Evolutionary conservation across 306 rosid genomes (phyloP), one percentile per base, ranked within the genome.

Genomic region (Fragaria iinumae): DNA sequence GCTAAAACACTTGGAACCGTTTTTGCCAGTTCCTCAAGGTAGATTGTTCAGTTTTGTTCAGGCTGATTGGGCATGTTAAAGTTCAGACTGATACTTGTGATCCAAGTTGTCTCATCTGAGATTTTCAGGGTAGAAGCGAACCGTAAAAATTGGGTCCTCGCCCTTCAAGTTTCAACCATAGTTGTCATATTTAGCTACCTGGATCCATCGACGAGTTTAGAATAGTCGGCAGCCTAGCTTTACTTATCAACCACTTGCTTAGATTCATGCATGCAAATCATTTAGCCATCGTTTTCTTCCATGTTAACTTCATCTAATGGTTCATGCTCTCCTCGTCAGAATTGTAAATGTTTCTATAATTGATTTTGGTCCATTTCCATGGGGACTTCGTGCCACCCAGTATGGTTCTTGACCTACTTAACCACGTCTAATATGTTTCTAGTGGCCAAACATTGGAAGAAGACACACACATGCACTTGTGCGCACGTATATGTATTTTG

Each of bases 311-410:
- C 49, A 71, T 78, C 72, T 9, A 13, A 21, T 17, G 18, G 68
- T 72, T 72, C 82, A 72, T 72, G 82, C 29, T 43, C 45, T 64
- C 60, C 74, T 72, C 78, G 60, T 49, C 55, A 38, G 11, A 27
- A 39, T 5, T 20, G 32, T 72, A 64, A 72, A 52, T 67, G 53
- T n/a, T 66, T 45, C 68, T 55, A 5, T 13, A 41, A 52, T 36
- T 5, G 6, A 36, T 38, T n/a, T 45, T 17, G 69, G 45, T 65
- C 12, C 1, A 21, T 27, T 39, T 47, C 23, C 72, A 44, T 59
- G 38, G n/a, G 62, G 52, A 78, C 53, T 70, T 59, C 69, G 77
- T 64, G 77, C 67, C 27, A 39, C 47, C 23, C 25, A 18, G 25
- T 18, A 27, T 20, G 48, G 27, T 38, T 66, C 16, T 38, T 13